Conservation (phyloP, 148 eudicot species). For the Diospyros kaki region DNA sequence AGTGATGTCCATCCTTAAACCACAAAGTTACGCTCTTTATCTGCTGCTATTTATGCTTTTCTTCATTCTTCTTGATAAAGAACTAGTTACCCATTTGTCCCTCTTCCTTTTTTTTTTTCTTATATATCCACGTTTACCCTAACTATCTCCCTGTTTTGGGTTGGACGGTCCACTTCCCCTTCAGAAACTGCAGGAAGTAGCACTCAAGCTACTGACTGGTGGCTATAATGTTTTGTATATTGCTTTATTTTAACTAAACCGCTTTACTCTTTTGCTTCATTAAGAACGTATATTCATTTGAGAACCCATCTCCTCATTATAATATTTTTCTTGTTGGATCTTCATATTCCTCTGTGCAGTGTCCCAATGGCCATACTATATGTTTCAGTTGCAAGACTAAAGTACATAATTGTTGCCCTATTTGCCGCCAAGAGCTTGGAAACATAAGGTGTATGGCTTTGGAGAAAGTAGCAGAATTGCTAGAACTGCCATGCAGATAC, state of each 20-base stretch:
- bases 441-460: constrained; percentile 71
- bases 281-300: neutral
- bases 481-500: constrained; percentile 56
- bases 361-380: constrained; percentile 62
- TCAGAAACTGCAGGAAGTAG: neutral
- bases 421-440: constrained; percentile 56
- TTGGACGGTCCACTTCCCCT: too few species aligned
- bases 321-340: neutral
- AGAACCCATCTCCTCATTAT: neutral
- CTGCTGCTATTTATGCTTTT: too few species aligned
- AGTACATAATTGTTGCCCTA: constrained; percentile 54
- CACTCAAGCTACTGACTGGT: neutral
- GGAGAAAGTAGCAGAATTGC: constrained; percentile 63
- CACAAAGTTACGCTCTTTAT: too few species aligned
- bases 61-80: too few species aligned
- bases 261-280: constrained; percentile 1
- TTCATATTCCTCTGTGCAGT: constrained; percentile 28
- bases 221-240: neutral
- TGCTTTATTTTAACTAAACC: neutral
- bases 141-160: too few species aligned
- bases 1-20: too few species aligned
- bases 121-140: too few species aligned
- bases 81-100: too few species aligned
- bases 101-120: too few species aligned
- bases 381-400: constrained; percentile 50